phyloP scores from a whole-genome alignment of 1,284 basidiomycete species.

The Coniferiporia sulphurascens region DNA sequence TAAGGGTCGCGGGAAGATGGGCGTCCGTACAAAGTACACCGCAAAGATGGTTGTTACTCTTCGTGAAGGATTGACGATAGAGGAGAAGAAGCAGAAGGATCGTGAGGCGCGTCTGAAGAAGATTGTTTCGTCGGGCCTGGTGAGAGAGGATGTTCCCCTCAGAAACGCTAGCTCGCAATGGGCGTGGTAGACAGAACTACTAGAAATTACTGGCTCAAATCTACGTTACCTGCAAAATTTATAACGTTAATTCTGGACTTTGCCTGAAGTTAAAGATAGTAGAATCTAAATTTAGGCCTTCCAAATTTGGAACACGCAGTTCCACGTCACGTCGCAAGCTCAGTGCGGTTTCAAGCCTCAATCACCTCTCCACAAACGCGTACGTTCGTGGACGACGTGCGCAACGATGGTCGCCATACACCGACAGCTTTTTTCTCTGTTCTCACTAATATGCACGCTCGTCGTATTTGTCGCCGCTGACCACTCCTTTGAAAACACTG shows the following conservation, averaged over 20 bases:
- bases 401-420: slow-evolving; percentile 27
- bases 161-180: slow-evolving; percentile 72
- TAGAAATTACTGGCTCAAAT: not conserved
- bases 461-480: slow-evolving; percentile 31
- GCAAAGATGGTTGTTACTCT: slow-evolving; percentile 78
- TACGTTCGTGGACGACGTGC: slow-evolving; percentile 2
- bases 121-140: slow-evolving; percentile 75
- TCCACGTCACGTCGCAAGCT: not conserved
- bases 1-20: slow-evolving; percentile 80
- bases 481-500: slow-evolving; percentile 77
- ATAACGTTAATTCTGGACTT: not conserved
- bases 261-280: not conserved
- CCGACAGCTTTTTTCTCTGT: slow-evolving; percentile 28
- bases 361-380: slow-evolving; percentile 16
- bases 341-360: not conserved
- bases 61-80: slow-evolving; percentile 78
- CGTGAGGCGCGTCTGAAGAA: slow-evolving; percentile 65
- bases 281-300: not conserved
- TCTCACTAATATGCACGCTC: slow-evolving; percentile 26
- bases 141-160: slow-evolving; percentile 75
- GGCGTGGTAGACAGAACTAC: slow-evolving; percentile 63
- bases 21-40: slow-evolving; percentile 74
- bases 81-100: slow-evolving; percentile 61
- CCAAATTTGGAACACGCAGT: slow-evolving; percentile 19
- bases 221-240: not conserved